Conservation (phyloP, 257 asterid species). For the Datura wrightii region DNA sequence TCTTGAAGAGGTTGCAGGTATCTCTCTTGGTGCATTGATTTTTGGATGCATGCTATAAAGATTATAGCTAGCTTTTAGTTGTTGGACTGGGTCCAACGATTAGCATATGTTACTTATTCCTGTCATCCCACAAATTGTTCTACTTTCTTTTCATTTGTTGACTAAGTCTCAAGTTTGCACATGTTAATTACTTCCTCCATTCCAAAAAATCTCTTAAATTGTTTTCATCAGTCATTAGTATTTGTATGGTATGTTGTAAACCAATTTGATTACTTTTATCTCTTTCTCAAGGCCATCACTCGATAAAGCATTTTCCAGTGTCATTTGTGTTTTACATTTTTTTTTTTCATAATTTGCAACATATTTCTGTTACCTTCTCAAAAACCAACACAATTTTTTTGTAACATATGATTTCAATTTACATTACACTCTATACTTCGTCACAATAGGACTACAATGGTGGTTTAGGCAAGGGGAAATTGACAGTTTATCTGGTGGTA, state of each 20-base stretch:
- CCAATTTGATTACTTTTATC: constrained; percentile 13
- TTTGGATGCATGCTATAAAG: constrained; percentile 7
- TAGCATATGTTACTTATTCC: neutral
- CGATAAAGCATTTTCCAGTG: neutral
- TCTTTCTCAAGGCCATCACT: neutral
- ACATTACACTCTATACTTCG: neutral
- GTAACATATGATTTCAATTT: constrained; percentile 1
- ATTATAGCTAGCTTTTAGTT: constrained; percentile 24
- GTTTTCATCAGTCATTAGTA: neutral
- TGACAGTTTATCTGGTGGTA: neutral
- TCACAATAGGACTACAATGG: neutral
- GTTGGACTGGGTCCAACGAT: constrained; percentile 15
- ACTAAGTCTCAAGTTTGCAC: constrained; percentile 3
- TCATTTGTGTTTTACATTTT: neutral
- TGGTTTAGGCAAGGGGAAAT: neutral
- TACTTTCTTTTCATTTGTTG: constrained; percentile 1
- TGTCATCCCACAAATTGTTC: neutral
- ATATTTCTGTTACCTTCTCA: constrained; percentile 8
- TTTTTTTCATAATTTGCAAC: neutral
- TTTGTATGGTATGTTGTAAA: neutral
- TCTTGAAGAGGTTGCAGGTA: constrained; percentile 11
- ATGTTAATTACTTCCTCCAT: constrained; percentile 1
- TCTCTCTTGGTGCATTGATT: constrained; percentile 16
- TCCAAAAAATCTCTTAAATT: neutral
- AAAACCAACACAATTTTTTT: neutral